phyloP scores from a whole-genome alignment of 345 rosid species.

The Ricinus communis region DNA sequence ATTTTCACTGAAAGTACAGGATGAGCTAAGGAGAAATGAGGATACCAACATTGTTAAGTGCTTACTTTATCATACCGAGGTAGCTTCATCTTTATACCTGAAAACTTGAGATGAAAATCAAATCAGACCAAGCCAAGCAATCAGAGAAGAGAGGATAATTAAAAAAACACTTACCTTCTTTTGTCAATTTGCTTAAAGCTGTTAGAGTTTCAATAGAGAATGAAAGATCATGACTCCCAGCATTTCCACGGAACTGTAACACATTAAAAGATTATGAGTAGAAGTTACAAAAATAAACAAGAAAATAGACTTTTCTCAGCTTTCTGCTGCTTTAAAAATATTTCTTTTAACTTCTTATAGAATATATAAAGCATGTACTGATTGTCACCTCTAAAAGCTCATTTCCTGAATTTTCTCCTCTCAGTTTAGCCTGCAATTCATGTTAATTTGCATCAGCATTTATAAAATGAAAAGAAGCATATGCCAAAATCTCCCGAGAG shows the following conservation, averaged over 20 bases:
- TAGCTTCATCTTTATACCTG: slow-evolving; percentile 87
- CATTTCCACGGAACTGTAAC: slow-evolving; percentile 79
- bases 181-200: slow-evolving; percentile 53
- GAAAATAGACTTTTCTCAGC: neutral
- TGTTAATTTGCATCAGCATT: slow-evolving; percentile 19
- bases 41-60: slow-evolving; percentile 1
- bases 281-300: neutral
- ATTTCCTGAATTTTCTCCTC: slow-evolving; percentile 75
- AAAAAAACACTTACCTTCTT: slow-evolving; percentile 57
- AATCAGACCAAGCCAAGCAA: slow-evolving; percentile 11
- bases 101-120: slow-evolving; percentile 27
- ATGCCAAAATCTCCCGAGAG: slow-evolving; percentile 10
- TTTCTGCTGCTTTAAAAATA: neutral
- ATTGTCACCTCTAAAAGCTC: slow-evolving; percentile 70
- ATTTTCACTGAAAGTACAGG: neutral
- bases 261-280: no score
- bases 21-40: neutral
- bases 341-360: neutral
- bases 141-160: slow-evolving; percentile 3
- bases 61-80: slow-evolving; percentile 93
- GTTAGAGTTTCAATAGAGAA: slow-evolving; percentile 72
- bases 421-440: slow-evolving; percentile 62
- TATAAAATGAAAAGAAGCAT: slow-evolving; percentile 16
- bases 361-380: slow-evolving; percentile 3
- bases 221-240: slow-evolving; percentile 97